A percentile compares a stretch with the other conserved stretches of the same genome.
Conservation (phyloP, 768 basidiomycete species). For the Strobilomyces dryophilus region DNA sequence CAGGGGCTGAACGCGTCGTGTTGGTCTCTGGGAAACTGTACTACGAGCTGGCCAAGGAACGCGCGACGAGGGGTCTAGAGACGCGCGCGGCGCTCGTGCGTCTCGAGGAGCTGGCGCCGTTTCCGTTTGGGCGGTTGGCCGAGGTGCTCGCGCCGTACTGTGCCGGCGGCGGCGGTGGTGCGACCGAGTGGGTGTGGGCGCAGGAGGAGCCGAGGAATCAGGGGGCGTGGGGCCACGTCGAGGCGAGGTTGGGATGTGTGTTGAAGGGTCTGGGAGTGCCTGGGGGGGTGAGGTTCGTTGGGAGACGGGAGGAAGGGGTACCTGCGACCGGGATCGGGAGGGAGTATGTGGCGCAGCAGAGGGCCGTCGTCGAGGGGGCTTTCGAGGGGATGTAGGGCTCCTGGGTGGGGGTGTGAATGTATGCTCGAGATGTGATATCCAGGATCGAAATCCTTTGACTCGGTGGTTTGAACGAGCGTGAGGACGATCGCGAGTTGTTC, state of each 20-base stretch:
- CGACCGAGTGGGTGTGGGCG: constrained; percentile 49
- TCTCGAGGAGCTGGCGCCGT: constrained; percentile 82
- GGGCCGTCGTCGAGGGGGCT: constrained; percentile 51
- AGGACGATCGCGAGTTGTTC: too few relatives aligned
- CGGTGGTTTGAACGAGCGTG: too few relatives aligned
- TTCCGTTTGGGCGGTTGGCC: constrained; percentile 64
- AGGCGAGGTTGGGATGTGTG: constrained; percentile 49
- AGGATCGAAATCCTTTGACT: too few relatives aligned
- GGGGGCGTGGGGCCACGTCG: constrained; percentile 72
- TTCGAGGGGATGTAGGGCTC: constrained; percentile 43
- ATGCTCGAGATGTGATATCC: background rate
- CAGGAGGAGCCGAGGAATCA: constrained; percentile 92
- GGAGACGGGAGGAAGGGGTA: constrained; percentile 66
- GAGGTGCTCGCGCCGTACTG: constrained; percentile 44
- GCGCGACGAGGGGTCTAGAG: constrained; percentile 44
- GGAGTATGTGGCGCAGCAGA: constrained; percentile 64
- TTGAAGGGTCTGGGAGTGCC: constrained; percentile 37
- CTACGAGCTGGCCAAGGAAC: constrained; percentile 78
- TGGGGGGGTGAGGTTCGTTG: constrained; percentile 49
- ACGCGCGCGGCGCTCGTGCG: constrained; percentile 63
- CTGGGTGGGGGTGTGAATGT: background rate
- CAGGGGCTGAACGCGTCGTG: constrained; percentile 58
- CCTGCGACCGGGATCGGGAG: constrained; percentile 76
- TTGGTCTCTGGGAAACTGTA: constrained; percentile 82
- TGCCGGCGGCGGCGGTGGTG: constrained; percentile 37